Percentiles rank a stretch among this genome's conserved stretches.
Conservation (phyloP, 352 stramenopile species). For the Globisporangium recalcitrans region DNA sequence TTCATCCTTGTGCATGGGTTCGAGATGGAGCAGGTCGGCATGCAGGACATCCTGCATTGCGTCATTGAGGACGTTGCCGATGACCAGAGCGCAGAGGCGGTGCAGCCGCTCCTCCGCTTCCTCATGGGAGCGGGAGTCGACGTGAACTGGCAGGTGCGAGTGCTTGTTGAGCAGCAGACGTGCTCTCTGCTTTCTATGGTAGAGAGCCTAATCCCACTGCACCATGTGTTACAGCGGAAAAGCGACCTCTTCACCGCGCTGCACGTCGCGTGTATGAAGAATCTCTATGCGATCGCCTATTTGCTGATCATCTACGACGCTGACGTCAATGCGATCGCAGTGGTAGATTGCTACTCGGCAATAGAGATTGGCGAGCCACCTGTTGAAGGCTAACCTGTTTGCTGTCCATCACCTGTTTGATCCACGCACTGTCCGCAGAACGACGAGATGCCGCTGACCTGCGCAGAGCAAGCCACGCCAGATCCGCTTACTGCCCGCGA, state of each 20-base stretch:
- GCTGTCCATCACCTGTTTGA: too few relatives aligned
- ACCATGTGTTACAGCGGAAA: constrained; percentile 31
- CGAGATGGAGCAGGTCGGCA: constrained; percentile 44
- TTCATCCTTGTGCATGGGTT: constrained; percentile 69
- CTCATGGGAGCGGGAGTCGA: constrained; percentile 56
- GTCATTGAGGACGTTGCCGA: constrained; percentile 34
- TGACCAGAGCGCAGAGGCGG: constrained; percentile 26
- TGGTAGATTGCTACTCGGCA: constrained; percentile 20
- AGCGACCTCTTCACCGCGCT: constrained; percentile 59
- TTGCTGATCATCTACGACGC: constrained; percentile 64
- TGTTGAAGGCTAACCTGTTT: neutral
- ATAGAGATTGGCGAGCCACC: neutral
- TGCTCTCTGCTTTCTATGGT: too few relatives aligned
- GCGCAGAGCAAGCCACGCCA: constrained; percentile 25
- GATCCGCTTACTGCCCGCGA: constrained; percentile 15
- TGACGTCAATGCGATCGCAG: constrained; percentile 68
- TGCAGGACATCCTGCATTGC: constrained; percentile 49
- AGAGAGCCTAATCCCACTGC: too few relatives aligned
- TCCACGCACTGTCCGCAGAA: constrained; percentile 27
- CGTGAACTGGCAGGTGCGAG: constrained; percentile 63
- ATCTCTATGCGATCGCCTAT: constrained; percentile 53
- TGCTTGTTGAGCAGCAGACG: too few relatives aligned
- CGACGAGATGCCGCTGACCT: constrained; percentile 61
- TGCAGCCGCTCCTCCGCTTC: constrained; percentile 54
- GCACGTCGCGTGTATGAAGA: constrained; percentile 60